phyloP scores from a whole-genome alignment of 2,329 filamentous ascomycete species.

The Ophiostoma ulmi region DNA sequence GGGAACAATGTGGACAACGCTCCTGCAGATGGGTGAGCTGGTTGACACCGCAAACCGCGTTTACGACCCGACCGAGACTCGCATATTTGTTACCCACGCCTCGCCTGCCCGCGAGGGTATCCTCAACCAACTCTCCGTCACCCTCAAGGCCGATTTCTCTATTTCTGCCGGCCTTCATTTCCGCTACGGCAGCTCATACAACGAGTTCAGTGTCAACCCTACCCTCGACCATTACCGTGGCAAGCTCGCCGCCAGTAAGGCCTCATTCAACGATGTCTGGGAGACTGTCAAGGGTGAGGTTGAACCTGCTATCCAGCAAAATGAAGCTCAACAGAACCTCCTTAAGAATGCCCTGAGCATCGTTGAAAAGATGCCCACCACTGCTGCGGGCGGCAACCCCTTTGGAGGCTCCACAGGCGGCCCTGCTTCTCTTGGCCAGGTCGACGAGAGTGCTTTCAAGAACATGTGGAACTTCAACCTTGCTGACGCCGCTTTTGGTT shows the following conservation, averaged over 20 bases:
- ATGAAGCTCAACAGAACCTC: slow-evolving; percentile 88
- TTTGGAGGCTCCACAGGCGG: slow-evolving; percentile 82
- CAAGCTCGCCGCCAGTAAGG: slow-evolving; percentile 95
- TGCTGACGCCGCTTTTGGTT: slow-evolving; percentile 94
- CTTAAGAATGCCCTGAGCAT: slow-evolving; percentile 86
- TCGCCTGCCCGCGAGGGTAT: slow-evolving; percentile 95
- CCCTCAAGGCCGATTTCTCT: slow-evolving; percentile 95
- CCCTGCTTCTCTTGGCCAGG: slow-evolving; percentile 70
- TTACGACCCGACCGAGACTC: slow-evolving; percentile 95
- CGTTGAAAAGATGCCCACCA: slow-evolving; percentile 96
- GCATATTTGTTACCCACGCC: slow-evolving; percentile 93
- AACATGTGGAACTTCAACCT: slow-evolving; percentile 99
- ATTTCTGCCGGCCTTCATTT: slow-evolving; percentile 97
- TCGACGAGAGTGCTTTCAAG: slow-evolving; percentile 98
- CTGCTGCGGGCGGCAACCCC: slow-evolving; percentile 91
- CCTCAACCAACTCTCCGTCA: slow-evolving; percentile 94
- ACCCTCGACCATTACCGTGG: slow-evolving; percentile 97
- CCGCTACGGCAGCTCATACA: slow-evolving; percentile 98
- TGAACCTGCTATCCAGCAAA: slow-evolving; percentile 86
- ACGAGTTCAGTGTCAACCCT: slow-evolving; percentile 98
- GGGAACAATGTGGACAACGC: slow-evolving; percentile 98
- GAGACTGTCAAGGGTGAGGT: slow-evolving; percentile 97
- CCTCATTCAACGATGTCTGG: slow-evolving; percentile 99
- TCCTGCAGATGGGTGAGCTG: slow-evolving; percentile 95
- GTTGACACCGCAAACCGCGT: slow-evolving; percentile 97